A percentile compares a stretch with the other conserved stretches of the same genome.
Evolutionary conservation across 164 flowering plant genomes (phyloP).

Genomic region (Piper longum): DNA sequence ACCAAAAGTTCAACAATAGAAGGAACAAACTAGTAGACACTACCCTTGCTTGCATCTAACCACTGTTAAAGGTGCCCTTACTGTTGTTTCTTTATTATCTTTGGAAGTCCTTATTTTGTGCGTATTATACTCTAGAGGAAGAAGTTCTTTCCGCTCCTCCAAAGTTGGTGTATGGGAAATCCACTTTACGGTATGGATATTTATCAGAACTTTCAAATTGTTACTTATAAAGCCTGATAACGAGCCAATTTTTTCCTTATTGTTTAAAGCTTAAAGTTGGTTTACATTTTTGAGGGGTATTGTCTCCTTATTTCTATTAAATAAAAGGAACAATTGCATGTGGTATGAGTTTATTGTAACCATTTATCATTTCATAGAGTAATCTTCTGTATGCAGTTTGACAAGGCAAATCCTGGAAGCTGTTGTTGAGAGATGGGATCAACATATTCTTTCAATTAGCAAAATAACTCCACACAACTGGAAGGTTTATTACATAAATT

Average conservation of each 20-base stretch:
- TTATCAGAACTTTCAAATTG: background rate
- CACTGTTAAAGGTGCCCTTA: background rate
- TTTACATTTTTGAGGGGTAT: background rate
- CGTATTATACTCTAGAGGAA: slow-evolving; percentile 41
- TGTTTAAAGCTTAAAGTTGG: background rate
- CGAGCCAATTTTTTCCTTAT: background rate
- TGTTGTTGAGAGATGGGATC: slow-evolving; percentile 54
- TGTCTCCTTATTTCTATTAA: too few species aligned
- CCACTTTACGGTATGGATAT: slow-evolving; percentile 44
- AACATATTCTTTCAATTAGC: slow-evolving; percentile 47
- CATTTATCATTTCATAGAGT: background rate
- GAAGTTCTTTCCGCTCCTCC: slow-evolving; percentile 95
- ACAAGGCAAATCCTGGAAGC: slow-evolving; percentile 66
- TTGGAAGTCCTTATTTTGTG: background rate
- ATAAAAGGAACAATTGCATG: too few species aligned
- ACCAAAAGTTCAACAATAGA: too few species aligned
- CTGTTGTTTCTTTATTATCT: background rate
- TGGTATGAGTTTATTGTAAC: background rate
- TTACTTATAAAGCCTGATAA: background rate
- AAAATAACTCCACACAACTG: slow-evolving; percentile 55
- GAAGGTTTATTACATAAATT: slow-evolving; percentile 39
- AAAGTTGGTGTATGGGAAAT: slow-evolving; percentile 80
- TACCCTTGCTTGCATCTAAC: background rate
- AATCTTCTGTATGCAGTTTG: slow-evolving; percentile 28
- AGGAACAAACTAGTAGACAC: too few species aligned